phyloP scores from a whole-genome alignment of 2,329 filamentous ascomycete species.

The Periglandula ipomoeae region DNA sequence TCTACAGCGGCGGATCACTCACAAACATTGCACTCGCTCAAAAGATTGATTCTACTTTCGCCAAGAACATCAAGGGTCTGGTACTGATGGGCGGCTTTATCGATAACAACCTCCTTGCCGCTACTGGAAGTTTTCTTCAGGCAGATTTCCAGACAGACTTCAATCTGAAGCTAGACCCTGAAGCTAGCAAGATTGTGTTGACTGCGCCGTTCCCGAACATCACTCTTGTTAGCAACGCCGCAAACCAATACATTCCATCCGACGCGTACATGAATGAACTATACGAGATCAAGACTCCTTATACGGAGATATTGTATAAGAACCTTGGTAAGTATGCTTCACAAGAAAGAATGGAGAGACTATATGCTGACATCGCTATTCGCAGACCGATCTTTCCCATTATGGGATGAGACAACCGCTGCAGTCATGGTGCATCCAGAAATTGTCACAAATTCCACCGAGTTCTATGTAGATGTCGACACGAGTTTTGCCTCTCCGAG shows the following conservation, averaged over 20 bases:
- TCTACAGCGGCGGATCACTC: constrained; percentile 34
- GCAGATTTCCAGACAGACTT: constrained; percentile 23
- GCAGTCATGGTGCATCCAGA: constrained; percentile 3
- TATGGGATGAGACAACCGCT: constrained; percentile 5
- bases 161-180: constrained; percentile 42
- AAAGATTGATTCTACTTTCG: constrained; percentile 35
- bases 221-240: constrained; percentile 34
- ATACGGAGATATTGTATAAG: background rate
- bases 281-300: background rate
- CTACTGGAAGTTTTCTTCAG: constrained; percentile 12
- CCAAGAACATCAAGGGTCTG: constrained; percentile 33
- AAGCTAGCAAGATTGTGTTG: constrained; percentile 38
- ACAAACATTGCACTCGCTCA: constrained; percentile 40
- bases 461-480: background rate
- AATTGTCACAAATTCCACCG: background rate
- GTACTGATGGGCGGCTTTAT: constrained; percentile 42
- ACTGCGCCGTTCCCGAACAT: constrained; percentile 37
- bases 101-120: constrained; percentile 29
- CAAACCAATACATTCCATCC: constrained; percentile 35
- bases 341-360: background rate
- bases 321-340: background rate
- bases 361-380: background rate
- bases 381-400: background rate
- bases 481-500: too few species aligned
- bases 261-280: background rate